A percentile compares a stretch with the other conserved stretches of the same genome.
phyloP scores from a whole-genome alignment of 164 flowering plant species.

The Chimonanthus salicifolius region DNA sequence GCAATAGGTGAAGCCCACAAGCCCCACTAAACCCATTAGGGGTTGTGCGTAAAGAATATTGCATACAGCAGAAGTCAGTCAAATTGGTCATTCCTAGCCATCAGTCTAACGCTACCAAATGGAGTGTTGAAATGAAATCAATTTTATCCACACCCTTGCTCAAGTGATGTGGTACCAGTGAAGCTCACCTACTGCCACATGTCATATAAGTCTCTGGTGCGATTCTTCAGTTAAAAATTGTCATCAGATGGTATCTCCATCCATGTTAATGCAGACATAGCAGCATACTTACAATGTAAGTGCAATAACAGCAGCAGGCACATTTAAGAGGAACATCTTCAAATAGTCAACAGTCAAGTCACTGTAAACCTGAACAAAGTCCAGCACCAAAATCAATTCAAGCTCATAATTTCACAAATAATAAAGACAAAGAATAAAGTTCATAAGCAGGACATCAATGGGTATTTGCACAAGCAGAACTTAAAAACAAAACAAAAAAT shows the following conservation, averaged over 20 bases:
- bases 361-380: slow-evolving; percentile 72
- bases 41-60: too few relatives aligned
- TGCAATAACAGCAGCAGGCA: slow-evolving; percentile 88
- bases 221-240: too few relatives aligned
- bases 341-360: slow-evolving; percentile 87
- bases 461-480: not conserved
- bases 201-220: too few relatives aligned
- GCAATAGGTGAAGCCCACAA: too few relatives aligned
- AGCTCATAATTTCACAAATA: not conserved
- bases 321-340: slow-evolving; percentile 88
- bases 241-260: not conserved
- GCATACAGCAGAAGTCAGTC: too few relatives aligned
- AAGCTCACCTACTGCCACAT: too few relatives aligned
- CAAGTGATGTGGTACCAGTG: too few relatives aligned
- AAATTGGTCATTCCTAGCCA: too few relatives aligned
- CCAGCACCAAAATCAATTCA: slow-evolving; percentile 11
- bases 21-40: too few relatives aligned
- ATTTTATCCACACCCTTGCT: too few relatives aligned
- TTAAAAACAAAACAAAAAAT: not conserved
- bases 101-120: too few relatives aligned
- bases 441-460: not conserved
- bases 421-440: not conserved
- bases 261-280: not conserved
- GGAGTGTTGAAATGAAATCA: too few relatives aligned
- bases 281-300: slow-evolving; percentile 67